These are phyloP conservation scores for Geum urbanum DNA, from an alignment of 306 rosid species.

Conservation along the genomic window DNA sequence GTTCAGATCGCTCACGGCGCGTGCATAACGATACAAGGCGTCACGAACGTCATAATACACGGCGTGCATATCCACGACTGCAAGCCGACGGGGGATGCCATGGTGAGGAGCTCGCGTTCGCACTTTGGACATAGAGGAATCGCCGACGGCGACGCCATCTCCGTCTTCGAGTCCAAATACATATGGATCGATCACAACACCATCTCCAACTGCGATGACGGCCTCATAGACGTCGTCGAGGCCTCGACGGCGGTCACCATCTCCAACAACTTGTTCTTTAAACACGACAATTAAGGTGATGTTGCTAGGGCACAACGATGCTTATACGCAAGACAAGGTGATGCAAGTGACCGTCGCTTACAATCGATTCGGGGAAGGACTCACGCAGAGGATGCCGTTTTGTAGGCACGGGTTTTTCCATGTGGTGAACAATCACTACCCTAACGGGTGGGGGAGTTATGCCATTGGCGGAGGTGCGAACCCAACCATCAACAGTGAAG, in stretches of 20 bases:
- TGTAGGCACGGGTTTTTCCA: not conserved
- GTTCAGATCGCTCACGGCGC: not conserved
- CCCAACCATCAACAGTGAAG: not conserved
- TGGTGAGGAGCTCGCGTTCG: not conserved
- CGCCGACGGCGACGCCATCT: not conserved
- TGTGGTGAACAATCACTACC: not conserved
- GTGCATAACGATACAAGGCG: not conserved
- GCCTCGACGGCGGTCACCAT: not conserved
- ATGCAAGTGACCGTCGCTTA: not conserved
- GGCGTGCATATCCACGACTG: not conserved
- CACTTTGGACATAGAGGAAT: not conserved
- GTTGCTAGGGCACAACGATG: not conserved
- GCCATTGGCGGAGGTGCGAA: not conserved
- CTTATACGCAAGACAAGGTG: not conserved
- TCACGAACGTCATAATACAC: not conserved
- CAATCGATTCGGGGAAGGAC: not conserved
- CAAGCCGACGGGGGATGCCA: not conserved
- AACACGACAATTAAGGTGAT: not conserved
- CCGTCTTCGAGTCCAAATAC: not conserved
- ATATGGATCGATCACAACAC: constrained; percentile 1
- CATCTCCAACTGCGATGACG: not conserved
- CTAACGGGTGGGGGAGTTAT: not conserved
- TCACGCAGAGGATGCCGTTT: not conserved
- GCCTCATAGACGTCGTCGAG: not conserved
- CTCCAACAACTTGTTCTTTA: not conserved